Conservation (phyloP, 257 asterid species). For the Solanum etuberosum region DNA sequence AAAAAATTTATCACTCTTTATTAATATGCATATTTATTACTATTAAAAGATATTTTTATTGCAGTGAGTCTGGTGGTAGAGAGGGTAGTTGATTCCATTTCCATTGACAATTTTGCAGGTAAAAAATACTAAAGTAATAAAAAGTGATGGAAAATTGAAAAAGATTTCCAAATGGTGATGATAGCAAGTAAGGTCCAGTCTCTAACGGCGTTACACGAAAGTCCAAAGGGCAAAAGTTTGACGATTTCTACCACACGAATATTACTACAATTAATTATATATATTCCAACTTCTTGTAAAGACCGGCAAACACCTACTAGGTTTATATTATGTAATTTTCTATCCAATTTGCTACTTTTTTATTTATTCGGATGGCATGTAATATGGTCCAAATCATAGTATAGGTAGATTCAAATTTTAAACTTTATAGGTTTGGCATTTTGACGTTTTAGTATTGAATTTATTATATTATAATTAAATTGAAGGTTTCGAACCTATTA, state of each 20-base stretch:
- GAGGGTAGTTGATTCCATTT: background rate
- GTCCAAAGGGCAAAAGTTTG: background rate
- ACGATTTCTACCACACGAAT: background rate
- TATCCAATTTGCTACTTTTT: background rate
- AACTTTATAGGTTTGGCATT: no score
- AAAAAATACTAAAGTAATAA: background rate
- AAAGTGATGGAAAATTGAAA: background rate
- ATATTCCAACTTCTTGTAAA: background rate
- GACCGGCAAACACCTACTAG: background rate
- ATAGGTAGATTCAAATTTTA: no score
- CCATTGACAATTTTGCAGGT: background rate
- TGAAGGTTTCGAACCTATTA: no score
- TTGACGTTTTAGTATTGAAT: background rate
- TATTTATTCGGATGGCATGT: background rate
- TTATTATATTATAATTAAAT: no score
- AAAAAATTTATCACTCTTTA: no score
- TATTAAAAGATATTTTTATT: no score
- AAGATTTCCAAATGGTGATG: background rate
- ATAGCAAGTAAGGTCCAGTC: background rate
- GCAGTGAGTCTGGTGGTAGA: no score
- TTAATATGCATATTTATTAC: no score
- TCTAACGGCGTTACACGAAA: background rate
- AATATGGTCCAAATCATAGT: background rate
- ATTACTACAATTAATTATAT: background rate
- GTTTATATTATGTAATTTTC: background rate